These are phyloP conservation scores for Citrus hindsii DNA, from an alignment of 345 rosid species.

Conservation along the genomic window DNA sequence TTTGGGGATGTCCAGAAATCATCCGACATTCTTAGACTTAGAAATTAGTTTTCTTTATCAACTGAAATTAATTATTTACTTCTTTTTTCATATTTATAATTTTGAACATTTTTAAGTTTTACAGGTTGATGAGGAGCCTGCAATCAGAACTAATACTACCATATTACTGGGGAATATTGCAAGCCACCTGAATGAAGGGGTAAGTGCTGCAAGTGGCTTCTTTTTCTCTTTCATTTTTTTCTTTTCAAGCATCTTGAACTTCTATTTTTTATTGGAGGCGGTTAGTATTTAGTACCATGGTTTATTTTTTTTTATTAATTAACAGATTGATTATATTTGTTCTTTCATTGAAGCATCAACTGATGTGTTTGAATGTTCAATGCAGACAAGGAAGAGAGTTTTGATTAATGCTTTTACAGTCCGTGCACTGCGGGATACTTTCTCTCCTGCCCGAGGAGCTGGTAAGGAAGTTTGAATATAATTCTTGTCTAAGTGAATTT, in stretches of 20 bases:
- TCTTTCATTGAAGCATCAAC: slow-evolving; percentile 12
- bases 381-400: slow-evolving; percentile 94
- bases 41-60: neutral
- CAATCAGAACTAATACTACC: slow-evolving; percentile 96
- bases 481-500: neutral
- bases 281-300: neutral
- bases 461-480: slow-evolving; percentile 41
- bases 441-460: slow-evolving; percentile 99
- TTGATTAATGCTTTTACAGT: slow-evolving; percentile 97
- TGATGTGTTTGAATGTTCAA: slow-evolving; percentile 15
- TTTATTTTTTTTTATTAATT: neutral
- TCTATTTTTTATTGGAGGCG: slow-evolving; percentile 2
- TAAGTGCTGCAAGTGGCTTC: slow-evolving; percentile 28
- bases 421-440: slow-evolving; percentile 95
- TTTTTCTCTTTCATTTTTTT: neutral
- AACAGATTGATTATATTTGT: neutral
- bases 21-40: neutral
- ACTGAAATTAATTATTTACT: neutral
- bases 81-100: slow-evolving; percentile 7
- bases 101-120: slow-evolving; percentile 19
- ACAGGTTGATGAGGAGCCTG: slow-evolving; percentile 99
- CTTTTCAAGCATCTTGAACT: neutral
- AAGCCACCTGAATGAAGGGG: slow-evolving; percentile 88
- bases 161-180: slow-evolving; percentile 97
- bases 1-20: neutral